phyloP scores from a whole-genome alignment of 192 early-diverging fungal species.

The Backusella psychrophila region DNA sequence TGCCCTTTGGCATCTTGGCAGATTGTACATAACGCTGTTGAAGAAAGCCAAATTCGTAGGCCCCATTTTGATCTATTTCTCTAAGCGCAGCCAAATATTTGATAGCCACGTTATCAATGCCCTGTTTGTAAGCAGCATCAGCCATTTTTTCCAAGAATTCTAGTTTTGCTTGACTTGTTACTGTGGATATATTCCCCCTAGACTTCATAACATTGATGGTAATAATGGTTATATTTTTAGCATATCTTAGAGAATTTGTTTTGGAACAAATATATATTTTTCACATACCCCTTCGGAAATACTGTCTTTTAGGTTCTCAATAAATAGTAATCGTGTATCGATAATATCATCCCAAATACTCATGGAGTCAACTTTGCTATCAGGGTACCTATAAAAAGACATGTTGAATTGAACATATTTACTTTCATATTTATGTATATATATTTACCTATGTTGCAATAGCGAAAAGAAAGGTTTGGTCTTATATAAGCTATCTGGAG shows the following conservation, averaged over 20 bases:
- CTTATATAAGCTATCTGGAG: background rate
- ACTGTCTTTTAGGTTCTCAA: constrained; percentile 33
- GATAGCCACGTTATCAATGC: constrained; percentile 55
- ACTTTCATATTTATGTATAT: background rate
- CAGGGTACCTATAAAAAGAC: constrained; percentile 41
- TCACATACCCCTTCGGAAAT: background rate
- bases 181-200: background rate
- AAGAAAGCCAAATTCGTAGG: background rate
- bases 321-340: constrained; percentile 43
- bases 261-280: background rate
- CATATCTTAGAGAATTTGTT: background rate
- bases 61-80: background rate
- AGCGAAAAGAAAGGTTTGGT: constrained; percentile 9
- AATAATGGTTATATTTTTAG: background rate
- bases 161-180: constrained; percentile 26
- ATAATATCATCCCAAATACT: constrained; percentile 63
- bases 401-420: background rate
- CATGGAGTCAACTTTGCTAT: constrained; percentile 45
- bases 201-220: background rate
- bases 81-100: constrained; percentile 35
- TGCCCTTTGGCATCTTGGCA: background rate
- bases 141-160: constrained; percentile 41
- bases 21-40: background rate
- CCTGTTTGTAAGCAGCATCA: constrained; percentile 59
- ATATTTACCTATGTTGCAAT: background rate